These are phyloP conservation scores for Nemophila menziesii DNA, from an alignment of 257 asterid genomes.

Conservation along the genomic window DNA sequence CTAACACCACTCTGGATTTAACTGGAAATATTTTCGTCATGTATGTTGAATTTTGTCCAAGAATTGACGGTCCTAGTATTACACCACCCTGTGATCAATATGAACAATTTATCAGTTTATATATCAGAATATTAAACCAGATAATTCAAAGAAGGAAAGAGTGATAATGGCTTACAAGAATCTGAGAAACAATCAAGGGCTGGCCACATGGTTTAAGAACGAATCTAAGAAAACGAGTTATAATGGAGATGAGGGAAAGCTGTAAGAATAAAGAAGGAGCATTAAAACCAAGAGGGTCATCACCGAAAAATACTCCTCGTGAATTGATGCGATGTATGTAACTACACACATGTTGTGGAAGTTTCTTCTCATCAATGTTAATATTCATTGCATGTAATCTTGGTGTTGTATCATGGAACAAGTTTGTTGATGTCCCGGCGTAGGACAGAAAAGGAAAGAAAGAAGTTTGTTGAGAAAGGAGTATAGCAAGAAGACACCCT, in stretches of 20 bases:
- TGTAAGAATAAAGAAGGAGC: slow-evolving; percentile 42
- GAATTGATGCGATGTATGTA: slow-evolving; percentile 28
- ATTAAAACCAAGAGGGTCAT: slow-evolving; percentile 33
- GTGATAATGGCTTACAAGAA: slow-evolving; percentile 34
- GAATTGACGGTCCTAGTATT: slow-evolving; percentile 48
- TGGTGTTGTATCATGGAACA: background rate
- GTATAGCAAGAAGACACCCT: background rate
- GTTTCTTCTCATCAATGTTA: background rate
- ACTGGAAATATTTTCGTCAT: slow-evolving; percentile 26
- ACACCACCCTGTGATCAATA: slow-evolving; percentile 61
- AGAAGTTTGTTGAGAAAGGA: background rate
- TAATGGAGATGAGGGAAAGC: slow-evolving; percentile 39
- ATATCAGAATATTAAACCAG: slow-evolving; percentile 14
- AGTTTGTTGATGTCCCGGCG: background rate
- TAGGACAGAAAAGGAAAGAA: background rate
- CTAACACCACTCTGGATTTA: slow-evolving; percentile 37
- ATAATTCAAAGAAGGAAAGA: background rate
- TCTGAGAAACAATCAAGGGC: slow-evolving; percentile 55
- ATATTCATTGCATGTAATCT: slow-evolving; percentile 1
- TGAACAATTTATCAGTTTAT: too few relatives aligned
- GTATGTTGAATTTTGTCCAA: slow-evolving; percentile 31
- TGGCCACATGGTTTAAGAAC: slow-evolving; percentile 50
- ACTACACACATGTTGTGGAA: slow-evolving; percentile 23
- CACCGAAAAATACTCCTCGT: slow-evolving; percentile 26
- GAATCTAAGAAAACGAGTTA: slow-evolving; percentile 35